Base-by-base conservation (phyloP, 257 asterid genomes). In the Solanum etuberosum region DNA sequence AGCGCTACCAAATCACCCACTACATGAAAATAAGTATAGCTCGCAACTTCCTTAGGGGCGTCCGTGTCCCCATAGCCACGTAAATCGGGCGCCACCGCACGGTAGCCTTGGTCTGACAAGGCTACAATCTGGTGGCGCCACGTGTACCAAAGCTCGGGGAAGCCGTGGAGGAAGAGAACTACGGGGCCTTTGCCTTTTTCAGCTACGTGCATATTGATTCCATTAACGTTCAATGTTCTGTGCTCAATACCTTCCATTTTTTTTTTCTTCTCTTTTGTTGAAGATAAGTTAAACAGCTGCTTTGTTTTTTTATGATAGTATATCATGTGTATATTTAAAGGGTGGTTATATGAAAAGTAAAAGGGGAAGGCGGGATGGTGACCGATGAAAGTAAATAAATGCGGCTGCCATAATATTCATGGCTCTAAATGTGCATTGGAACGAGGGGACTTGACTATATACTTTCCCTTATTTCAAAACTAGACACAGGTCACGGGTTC, bases 61-160 rank as follows among this genome's bases (percentile, higher is more conserved):
- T 96, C 99, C 0, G 94, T 68, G 87, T 92, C 96, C 5, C 98
- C 98, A 72, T 83, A 95, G n/a, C 99, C 98, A 1, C 98, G 98
- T 46, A 95, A 95, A 85, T 96, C 99, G 7, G 98, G 99, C 9
- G 99, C 99, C 51, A 95, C 96, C 2, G 98, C 96, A 8, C 94
- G 93, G 93, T 95, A 94, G 5, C 99, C 99, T 48, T 89, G 78
- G 89, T 91, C 88, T 25, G 98, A 93, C 32, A 94, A 86, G 29
- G 93, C 92, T 18, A 32, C 42, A 9, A 96, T 85, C 92, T 96
- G 98, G 93, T 94, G 95, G 89, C 98, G 99, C 99, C 99, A 96
- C 1, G 97, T 87, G 95, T 96, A 96, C 99, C 99, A 96, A 1
- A 95, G 92, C 87, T 96, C 98, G 0, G 98, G 99, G 31, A 96